Base-by-base conservation (phyloP, 352 stramenopile genomes). In the Saprolegnia parasitica region DNA sequence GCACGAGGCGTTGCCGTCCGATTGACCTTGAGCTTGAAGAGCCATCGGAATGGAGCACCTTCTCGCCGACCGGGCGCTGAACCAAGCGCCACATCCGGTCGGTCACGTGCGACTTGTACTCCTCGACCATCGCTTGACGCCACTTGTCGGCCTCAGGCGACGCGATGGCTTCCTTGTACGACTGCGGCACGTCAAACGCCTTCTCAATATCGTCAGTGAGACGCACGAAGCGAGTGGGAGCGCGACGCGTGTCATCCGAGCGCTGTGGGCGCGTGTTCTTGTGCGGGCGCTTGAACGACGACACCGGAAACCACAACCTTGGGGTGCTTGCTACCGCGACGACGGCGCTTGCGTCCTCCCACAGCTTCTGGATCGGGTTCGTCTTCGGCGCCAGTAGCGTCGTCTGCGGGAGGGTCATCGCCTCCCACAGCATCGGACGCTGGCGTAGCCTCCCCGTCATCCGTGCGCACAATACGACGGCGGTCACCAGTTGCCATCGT, bases 1-100 rank as follows among this genome's bases (percentile, higher is more conserved):
- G 50, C n/a, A 77, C 68, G 1, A 79, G 49, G 13, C 77, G 60
- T 49, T 49, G 42, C 18, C 18, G 42, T 49, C 42, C 42, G 42
- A 49, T 49, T 8, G 42, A 49, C 42, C 18, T 49, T 49, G 18
- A 49, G 11, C 3, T 49, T 49, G 42, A n/a, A 11, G 3, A 49
- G 13, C 42, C 42, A 49, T 1, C 18, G 11, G 8, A 49, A 3
- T 15, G 4, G 18, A 49, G 11, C 42, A 49, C 42, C 13, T 49
- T 49, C 3, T 10, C 3, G 3, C 42, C 42, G 3, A 15, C 18
- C 8, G 42, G 42, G 8, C 39, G 42, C 42, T 2, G 8, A 1
- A 49, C 42, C 1, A 49, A 8, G 13, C 18, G 11, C 42, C 42
- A 10, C 18, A 8, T 49, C 1, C 42, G 13, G 42, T 49, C 10